phyloP scores from a whole-genome alignment of 306 rosid genomes.

The Lathyrus sativus region DNA sequence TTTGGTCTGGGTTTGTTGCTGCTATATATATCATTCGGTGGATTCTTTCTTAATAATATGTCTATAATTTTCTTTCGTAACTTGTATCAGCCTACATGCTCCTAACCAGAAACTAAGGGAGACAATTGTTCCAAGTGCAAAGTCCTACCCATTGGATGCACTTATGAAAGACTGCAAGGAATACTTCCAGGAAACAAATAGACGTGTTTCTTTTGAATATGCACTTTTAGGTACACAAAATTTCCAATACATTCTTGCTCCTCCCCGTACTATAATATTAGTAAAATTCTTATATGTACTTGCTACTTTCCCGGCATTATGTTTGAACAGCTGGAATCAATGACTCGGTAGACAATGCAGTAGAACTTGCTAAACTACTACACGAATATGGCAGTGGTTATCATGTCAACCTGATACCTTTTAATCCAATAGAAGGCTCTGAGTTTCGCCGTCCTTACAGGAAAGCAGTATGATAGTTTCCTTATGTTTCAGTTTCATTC shows the following conservation, averaged over 20 bases:
- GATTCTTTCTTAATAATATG: slow-evolving; percentile 21
- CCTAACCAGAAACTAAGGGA: slow-evolving; percentile 97
- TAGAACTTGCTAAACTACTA: slow-evolving; percentile 82
- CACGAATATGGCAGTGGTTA: slow-evolving; percentile 63
- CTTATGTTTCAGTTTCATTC: slow-evolving; percentile 19
- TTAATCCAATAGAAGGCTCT: slow-evolving; percentile 91
- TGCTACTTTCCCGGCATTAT: slow-evolving; percentile 34
- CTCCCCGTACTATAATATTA: slow-evolving; percentile 13
- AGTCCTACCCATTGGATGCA: slow-evolving; percentile 86
- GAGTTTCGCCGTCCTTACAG: slow-evolving; percentile 82
- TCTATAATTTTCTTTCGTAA: slow-evolving; percentile 24
- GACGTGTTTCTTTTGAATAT: slow-evolving; percentile 90
- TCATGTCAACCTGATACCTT: slow-evolving; percentile 96
- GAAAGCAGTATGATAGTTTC: slow-evolving; percentile 63
- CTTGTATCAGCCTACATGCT: slow-evolving; percentile 80
- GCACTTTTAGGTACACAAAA: slow-evolving; percentile 82
- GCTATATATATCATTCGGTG: slow-evolving; percentile 1
- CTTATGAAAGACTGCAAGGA: slow-evolving; percentile 84
- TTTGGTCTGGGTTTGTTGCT: slow-evolving; percentile 3
- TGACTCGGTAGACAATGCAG: slow-evolving; percentile 77
- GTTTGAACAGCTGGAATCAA: slow-evolving; percentile 86
- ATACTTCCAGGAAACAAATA: slow-evolving; percentile 69
- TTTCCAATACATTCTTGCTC: slow-evolving; percentile 14
- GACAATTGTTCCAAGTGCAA: slow-evolving; percentile 91
- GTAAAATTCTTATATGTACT: slow-evolving; percentile 24